Percentiles rank a stretch among this genome's conserved stretches.
Conservation (phyloP, 306 rosid genomes). For the Quillaja saponaria region DNA sequence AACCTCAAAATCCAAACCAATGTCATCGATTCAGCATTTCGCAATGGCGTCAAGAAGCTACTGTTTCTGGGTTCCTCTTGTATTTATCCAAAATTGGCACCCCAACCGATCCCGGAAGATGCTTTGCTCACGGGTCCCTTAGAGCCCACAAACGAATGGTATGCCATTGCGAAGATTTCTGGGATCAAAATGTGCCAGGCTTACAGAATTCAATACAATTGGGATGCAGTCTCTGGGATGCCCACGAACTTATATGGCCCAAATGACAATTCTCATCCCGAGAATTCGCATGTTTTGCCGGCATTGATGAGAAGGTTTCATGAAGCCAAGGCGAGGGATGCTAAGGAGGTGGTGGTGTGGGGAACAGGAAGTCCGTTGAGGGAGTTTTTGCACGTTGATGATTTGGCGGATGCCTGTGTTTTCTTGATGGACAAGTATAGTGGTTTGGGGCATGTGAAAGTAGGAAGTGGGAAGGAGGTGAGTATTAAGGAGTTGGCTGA, state of each 20-base stretch:
- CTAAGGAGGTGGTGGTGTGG: slow-evolving; percentile 95
- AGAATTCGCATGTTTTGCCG: slow-evolving; percentile 89
- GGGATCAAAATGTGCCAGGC: slow-evolving; percentile 98
- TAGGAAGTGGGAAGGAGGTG: slow-evolving; percentile 94
- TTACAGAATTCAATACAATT: slow-evolving; percentile 70
- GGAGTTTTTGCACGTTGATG: slow-evolving; percentile 94
- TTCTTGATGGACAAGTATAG: slow-evolving; percentile 78
- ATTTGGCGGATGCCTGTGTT: slow-evolving; percentile 74
- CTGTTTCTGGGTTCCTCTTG: slow-evolving; percentile 90
- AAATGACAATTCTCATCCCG: slow-evolving; percentile 80
- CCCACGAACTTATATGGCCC: slow-evolving; percentile 93
- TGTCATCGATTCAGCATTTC: slow-evolving; percentile 73
- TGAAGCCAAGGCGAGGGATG: slow-evolving; percentile 75
- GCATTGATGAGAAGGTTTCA: slow-evolving; percentile 93
- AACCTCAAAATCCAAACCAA: slow-evolving; percentile 96
- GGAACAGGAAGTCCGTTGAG: slow-evolving; percentile 91
- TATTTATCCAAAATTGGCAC: slow-evolving; percentile 93
- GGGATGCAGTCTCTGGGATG: slow-evolving; percentile 98
- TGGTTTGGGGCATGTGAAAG: slow-evolving; percentile 76
- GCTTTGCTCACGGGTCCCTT: slow-evolving; percentile 81
- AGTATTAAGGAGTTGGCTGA: slow-evolving; percentile 86
- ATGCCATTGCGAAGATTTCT: slow-evolving; percentile 91
- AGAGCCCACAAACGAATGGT: slow-evolving; percentile 98
- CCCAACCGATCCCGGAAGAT: slow-evolving; percentile 83
- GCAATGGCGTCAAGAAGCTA: slow-evolving; percentile 68